Evolutionary conservation across 176 grass and related monocot genomes (phyloP), one percentile per base, ranked within the genome.

Genomic region (Oryza longistaminata): DNA sequence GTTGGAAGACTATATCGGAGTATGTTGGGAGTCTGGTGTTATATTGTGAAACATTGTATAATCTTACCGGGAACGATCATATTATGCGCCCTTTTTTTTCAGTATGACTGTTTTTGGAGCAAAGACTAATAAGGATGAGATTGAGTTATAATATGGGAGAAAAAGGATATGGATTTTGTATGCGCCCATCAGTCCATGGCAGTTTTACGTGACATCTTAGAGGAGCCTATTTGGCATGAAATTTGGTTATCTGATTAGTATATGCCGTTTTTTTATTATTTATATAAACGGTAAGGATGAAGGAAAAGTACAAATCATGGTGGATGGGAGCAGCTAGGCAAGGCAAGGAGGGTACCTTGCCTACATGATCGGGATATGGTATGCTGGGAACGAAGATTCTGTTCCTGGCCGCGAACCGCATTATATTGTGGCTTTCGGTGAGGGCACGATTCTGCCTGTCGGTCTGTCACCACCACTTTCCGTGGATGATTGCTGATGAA

Each of bases 351-450:
- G 46, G 3, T 49, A 50, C 39, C 39, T 40, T 40, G 21, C 46
- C 79, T 68, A 9, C 21, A 22, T 31, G 13, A 83, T 34, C 33
- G 71, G 34, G 79, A 83, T 78, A 68, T 78, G 88, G 88, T 72
- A 52, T 69, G 65, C 42, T 53, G 3, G 35, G 25, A 33, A 14
- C 3, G 65, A 31, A 45, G 87, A 68, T 71, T 58, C 76, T 60
- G 24, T 40, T 74, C 11, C 5, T 52, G 77, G 45, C 9, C 4
- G 39, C 39, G 9, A 40, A 40, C 39, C 7, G 39, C 85, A 58
- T 58, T 58, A 21, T 58, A 9, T n/a, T 42, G 71, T 9, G 19
- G 16, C 67, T 85, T 89, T 81, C 83, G 71, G 72, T 65, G 37
- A 62, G 65, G 42, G 14, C 34, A 75, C 55, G 67, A 90, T 78